Conservation (phyloP, 148 eudicot genomes). For the Rhododendron williamsianum region DNA sequence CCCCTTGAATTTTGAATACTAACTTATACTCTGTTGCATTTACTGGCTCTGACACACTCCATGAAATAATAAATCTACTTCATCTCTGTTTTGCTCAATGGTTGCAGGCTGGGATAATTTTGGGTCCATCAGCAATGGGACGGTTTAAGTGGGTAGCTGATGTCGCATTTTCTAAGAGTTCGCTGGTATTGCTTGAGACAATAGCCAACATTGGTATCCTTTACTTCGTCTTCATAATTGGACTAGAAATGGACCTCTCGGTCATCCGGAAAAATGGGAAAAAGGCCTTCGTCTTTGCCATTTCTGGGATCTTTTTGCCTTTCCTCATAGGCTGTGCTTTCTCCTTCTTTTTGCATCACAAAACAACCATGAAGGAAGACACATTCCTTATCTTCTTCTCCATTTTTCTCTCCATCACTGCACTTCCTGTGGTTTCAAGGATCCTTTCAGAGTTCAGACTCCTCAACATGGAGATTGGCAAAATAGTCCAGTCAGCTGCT, state of each 20-base stretch:
- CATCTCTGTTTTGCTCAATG: not conserved
- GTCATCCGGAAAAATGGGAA: not conserved
- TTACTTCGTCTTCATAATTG: slow-evolving; percentile 13
- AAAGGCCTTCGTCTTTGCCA: slow-evolving; percentile 7
- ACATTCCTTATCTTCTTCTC: slow-evolving; percentile 9
- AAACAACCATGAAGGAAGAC: not conserved
- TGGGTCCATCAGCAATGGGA: slow-evolving; percentile 11
- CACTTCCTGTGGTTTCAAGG: slow-evolving; percentile 13
- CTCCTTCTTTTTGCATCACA: not conserved
- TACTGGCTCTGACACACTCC: not conserved
- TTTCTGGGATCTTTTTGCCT: slow-evolving; percentile 12
- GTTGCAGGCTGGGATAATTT: slow-evolving; percentile 20
- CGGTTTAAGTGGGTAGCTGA: not conserved
- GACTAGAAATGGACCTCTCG: slow-evolving; percentile 18
- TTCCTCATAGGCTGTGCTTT: slow-evolving; percentile 6
- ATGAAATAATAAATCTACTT: not conserved
- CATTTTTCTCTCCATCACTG: slow-evolving; percentile 3
- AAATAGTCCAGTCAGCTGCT: slow-evolving; percentile 10
- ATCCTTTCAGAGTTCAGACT: slow-evolving; percentile 12
- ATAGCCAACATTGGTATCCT: slow-evolving; percentile 13
- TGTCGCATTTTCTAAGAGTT: not conserved
- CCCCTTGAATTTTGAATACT: not conserved
- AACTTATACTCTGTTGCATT: not conserved
- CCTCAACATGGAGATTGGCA: slow-evolving; percentile 14
- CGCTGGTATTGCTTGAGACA: slow-evolving; percentile 7